A percentile compares a stretch with the other conserved stretches of the same genome.
These are phyloP conservation scores for Amesomyces nigricolor DNA, from an alignment of 2,329 filamentous ascomycete genomes.

Conservation along the genomic window DNA sequence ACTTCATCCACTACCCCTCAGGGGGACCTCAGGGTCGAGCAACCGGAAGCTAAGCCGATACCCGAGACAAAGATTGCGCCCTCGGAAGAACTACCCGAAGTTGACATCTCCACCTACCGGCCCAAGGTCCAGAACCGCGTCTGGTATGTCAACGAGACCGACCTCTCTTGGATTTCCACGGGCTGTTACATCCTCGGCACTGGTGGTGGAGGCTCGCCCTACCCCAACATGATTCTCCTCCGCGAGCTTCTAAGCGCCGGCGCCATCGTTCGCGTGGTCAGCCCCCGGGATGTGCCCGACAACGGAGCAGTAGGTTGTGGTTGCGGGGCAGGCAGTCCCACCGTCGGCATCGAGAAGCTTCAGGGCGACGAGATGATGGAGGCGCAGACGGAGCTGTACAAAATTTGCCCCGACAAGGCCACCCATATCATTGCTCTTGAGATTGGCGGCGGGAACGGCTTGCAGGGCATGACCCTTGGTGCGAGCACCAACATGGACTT, in stretches of 20 bases:
- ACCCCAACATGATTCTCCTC: conserved; percentile 46
- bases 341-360: conserved; percentile 56
- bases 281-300: conserved; percentile 44
- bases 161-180: conserved; percentile 50
- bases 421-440: conserved; percentile 58
- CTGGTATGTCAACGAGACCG: conserved; percentile 54
- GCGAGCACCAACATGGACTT: conserved; percentile 47
- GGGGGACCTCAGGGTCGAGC: conserved; percentile 18
- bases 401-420: conserved; percentile 40
- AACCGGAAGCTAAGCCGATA: conserved; percentile 29
- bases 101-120: conserved; percentile 33
- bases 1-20: neutral
- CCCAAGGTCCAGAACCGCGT: conserved; percentile 46
- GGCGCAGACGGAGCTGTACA: conserved; percentile 48
- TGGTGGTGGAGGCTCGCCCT: conserved; percentile 54
- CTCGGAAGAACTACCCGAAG: no score
- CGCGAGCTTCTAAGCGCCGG: conserved; percentile 46
- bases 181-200: conserved; percentile 59
- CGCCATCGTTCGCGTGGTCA: conserved; percentile 46
- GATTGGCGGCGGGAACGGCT: conserved; percentile 61
- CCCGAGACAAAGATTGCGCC: neutral
- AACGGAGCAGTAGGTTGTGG: conserved; percentile 50
- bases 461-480: conserved; percentile 51
- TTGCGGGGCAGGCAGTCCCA: conserved; percentile 54
- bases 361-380: conserved; percentile 51